These are phyloP conservation scores for Agastache rugosa DNA, from an alignment of 257 asterid species.

Conservation along the genomic window DNA sequence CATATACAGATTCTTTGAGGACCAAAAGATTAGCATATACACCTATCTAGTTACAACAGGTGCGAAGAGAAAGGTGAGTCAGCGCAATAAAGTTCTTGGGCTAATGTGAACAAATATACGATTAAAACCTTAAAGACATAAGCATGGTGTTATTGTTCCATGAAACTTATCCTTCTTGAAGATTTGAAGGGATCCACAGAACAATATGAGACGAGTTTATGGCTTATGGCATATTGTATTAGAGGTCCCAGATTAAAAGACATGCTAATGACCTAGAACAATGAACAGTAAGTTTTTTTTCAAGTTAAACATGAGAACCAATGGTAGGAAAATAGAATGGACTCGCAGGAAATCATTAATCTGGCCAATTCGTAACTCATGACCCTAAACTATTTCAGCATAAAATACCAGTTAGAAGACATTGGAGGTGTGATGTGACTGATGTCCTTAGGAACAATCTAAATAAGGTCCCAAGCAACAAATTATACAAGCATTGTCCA, in stretches of 20 bases:
- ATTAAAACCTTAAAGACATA: slow-evolving; percentile 15
- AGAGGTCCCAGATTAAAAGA: slow-evolving; percentile 23
- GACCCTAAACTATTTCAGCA: slow-evolving; percentile 23
- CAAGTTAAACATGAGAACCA: slow-evolving; percentile 13
- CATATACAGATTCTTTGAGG: slow-evolving; percentile 26
- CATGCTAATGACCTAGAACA: slow-evolving; percentile 26
- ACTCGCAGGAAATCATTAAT: slow-evolving; percentile 30
- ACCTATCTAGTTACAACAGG: slow-evolving; percentile 3
- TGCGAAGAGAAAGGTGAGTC: slow-evolving; percentile 1
- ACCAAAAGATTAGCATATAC: slow-evolving; percentile 21
- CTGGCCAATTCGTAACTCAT: slow-evolving; percentile 14
- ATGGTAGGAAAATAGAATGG: background rate
- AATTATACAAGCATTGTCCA: slow-evolving; percentile 23
- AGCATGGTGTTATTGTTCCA: background rate
- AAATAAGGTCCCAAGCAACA: slow-evolving; percentile 11
- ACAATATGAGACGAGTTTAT: slow-evolving; percentile 13
- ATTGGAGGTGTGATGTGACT: slow-evolving; percentile 10
- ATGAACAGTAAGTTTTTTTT: background rate
- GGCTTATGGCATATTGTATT: background rate
- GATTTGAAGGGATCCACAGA: background rate
- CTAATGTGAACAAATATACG: slow-evolving; percentile 14
- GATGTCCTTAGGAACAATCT: slow-evolving; percentile 9
- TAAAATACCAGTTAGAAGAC: slow-evolving; percentile 22
- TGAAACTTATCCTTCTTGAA: background rate
- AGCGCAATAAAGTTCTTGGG: slow-evolving; percentile 20